These are phyloP conservation scores for Paraleonurus japonicus DNA, from an alignment of 257 asterid genomes.

Conservation along the genomic window DNA sequence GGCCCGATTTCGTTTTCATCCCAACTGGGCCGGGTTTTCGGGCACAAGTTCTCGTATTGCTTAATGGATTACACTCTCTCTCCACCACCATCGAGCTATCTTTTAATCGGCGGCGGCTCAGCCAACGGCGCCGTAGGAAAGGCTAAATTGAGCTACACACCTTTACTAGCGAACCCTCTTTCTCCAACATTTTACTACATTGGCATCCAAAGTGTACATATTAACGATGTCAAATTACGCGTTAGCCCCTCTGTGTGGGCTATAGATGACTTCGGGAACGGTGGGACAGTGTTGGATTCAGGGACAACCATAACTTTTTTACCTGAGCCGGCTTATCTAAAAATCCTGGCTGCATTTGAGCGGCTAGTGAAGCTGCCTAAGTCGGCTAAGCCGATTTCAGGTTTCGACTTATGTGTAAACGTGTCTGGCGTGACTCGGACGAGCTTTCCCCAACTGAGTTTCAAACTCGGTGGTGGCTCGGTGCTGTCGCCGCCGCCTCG, in stretches of 20 bases:
- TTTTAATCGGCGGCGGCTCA: conserved; percentile 57
- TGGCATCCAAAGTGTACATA: conserved; percentile 40
- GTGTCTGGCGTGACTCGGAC: conserved; percentile 37
- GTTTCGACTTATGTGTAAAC: conserved; percentile 66
- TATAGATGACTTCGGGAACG: conserved; percentile 60
- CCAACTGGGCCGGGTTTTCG: conserved; percentile 64
- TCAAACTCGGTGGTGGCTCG: conserved; percentile 62
- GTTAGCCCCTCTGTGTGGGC: conserved; percentile 75
- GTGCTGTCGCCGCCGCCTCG: conserved; percentile 54
- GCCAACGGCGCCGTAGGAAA: conserved; percentile 13
- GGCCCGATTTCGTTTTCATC: conserved; percentile 70
- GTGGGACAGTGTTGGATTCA: conserved; percentile 79
- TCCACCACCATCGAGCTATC: conserved; percentile 75
- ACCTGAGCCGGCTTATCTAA: conserved; percentile 54
- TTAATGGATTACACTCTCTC: conserved; percentile 67
- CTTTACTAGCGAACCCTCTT: conserved; percentile 49
- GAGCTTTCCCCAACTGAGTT: conserved; percentile 63
- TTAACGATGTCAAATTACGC: conserved; percentile 48
- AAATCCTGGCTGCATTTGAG: conserved; percentile 40
- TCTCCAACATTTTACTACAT: conserved; percentile 71
- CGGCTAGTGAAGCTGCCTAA: conserved; percentile 51
- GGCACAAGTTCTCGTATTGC: conserved; percentile 72
- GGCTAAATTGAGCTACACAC: conserved; percentile 49
- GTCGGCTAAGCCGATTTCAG: conserved; percentile 35
- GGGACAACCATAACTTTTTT: conserved; percentile 79